Conservation (phyloP, 129 eudicot genomes). For the Helianthus tuberosus region DNA sequence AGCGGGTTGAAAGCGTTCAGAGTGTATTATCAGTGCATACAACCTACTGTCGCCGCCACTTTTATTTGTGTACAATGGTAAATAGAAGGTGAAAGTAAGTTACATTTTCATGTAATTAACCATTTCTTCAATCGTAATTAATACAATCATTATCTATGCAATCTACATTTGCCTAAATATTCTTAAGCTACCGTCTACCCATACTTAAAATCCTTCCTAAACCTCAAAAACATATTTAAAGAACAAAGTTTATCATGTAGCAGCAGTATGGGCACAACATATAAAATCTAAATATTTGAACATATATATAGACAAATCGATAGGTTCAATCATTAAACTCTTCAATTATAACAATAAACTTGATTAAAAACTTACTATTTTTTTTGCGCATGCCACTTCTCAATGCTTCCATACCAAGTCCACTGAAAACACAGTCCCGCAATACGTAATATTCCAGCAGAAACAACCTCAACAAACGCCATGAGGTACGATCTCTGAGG, state of each 20-base stretch:
- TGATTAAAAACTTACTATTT: conserved; percentile 40
- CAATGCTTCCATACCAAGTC: conserved; percentile 87
- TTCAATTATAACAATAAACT: background rate
- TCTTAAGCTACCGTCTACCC: background rate
- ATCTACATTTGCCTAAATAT: no score
- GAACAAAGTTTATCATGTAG: conserved; percentile 6
- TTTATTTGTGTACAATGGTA: background rate
- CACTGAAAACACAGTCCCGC: conserved; percentile 81
- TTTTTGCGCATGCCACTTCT: conserved; percentile 61
- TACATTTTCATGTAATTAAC: no score
- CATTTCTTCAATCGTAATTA: no score
- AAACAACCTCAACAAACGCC: conserved; percentile 84
- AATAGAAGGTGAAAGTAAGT: background rate
- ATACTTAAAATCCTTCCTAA: background rate
- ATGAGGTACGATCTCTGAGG: conserved; percentile 85
- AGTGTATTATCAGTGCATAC: background rate
- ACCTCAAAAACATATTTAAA: background rate
- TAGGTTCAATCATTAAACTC: background rate
- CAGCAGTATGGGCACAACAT: conserved; percentile 2
- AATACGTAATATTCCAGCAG: conserved; percentile 60
- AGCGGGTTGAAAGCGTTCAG: background rate
- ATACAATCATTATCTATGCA: no score
- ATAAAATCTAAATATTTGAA: background rate
- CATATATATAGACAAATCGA: background rate
- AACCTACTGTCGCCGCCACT: background rate